These are phyloP conservation scores for Xylariaceae sp. DNA, from an alignment of 2,329 filamentous ascomycete species.

Conservation along the genomic window DNA sequence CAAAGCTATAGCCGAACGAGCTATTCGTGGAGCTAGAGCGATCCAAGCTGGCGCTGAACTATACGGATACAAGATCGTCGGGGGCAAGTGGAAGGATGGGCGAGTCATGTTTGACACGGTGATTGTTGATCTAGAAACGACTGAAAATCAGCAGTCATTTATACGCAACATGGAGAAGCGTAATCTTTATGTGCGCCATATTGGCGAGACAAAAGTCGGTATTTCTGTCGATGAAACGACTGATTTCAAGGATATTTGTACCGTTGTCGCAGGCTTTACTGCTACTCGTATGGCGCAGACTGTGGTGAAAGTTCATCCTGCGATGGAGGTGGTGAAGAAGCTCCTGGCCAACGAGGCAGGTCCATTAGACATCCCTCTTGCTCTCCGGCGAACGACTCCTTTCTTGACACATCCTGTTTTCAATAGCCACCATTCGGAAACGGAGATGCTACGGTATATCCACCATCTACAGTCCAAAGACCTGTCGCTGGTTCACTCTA, in stretches of 20 bases:
- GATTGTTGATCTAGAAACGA: conserved; percentile 51
- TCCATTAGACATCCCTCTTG: conserved; percentile 46
- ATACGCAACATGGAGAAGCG: conserved; percentile 47
- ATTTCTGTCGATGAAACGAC: conserved; percentile 75
- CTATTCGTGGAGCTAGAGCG: conserved; percentile 64
- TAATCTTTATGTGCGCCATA: conserved; percentile 56
- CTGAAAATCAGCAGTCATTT: conserved; percentile 45
- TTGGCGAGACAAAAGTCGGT: conserved; percentile 56
- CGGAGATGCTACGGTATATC: conserved; percentile 89
- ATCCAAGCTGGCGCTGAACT: conserved; percentile 59
- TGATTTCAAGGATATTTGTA: conserved; percentile 45
- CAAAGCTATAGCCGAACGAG: conserved; percentile 73
- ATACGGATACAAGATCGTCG: conserved; percentile 58
- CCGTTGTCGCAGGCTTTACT: conserved; percentile 24
- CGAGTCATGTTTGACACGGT: conserved; percentile 75
- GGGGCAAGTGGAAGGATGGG: conserved; percentile 51
- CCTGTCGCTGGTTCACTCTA: conserved; percentile 87
- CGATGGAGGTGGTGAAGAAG: conserved; percentile 25
- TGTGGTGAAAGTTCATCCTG: background rate
- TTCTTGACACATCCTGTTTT: conserved; percentile 90
- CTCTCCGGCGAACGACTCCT: conserved; percentile 62
- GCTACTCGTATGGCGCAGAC: conserved; percentile 1
- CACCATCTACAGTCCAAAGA: conserved; percentile 91
- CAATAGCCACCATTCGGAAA: conserved; percentile 92
- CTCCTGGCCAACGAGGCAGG: conserved; percentile 33